phyloP scores from a whole-genome alignment of 192 early-diverging fungal species.

The Umbelopsis vinacea region DNA sequence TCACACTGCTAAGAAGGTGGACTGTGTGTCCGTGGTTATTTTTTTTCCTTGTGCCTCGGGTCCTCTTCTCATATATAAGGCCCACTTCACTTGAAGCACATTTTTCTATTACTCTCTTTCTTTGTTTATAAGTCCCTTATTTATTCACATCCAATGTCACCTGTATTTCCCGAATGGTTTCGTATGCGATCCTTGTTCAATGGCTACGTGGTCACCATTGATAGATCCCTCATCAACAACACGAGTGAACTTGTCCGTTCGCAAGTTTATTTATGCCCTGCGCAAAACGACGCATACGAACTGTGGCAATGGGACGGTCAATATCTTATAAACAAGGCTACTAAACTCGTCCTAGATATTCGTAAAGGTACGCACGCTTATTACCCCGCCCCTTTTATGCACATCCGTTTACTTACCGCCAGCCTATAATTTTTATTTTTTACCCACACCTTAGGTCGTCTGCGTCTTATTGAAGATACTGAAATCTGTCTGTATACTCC shows the following conservation, averaged over 20 bases:
- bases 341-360: slow-evolving; percentile 36
- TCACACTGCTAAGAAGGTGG: slow-evolving; percentile 1
- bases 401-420: too few species aligned
- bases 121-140: not conserved
- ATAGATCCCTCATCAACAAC: not conserved
- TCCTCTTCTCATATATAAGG: slow-evolving; percentile 6
- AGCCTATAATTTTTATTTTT: too few species aligned
- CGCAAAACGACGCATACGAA: slow-evolving; percentile 24
- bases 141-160: slow-evolving; percentile 3
- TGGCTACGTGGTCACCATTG: slow-evolving; percentile 34
- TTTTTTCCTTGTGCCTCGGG: slow-evolving; percentile 21
- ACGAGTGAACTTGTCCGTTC: slow-evolving; percentile 16
- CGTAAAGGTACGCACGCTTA: slow-evolving; percentile 35
- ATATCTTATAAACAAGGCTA: slow-evolving; percentile 37
- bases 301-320: slow-evolving; percentile 39
- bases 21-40: slow-evolving; percentile 15
- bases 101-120: not conserved
- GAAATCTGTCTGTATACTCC: slow-evolving; percentile 37
- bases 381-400: too few species aligned
- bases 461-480: slow-evolving; percentile 46
- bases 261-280: slow-evolving; percentile 28
- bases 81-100: not conserved
- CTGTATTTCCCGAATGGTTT: slow-evolving; percentile 34
- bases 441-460: slow-evolving; percentile 29
- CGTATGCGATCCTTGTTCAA: slow-evolving; percentile 36